Evolutionary conservation across 1,139 yeast genomes (phyloP), one percentile per base, ranked within the genome.

Genomic region (Lizanozyma gosingica): DNA sequence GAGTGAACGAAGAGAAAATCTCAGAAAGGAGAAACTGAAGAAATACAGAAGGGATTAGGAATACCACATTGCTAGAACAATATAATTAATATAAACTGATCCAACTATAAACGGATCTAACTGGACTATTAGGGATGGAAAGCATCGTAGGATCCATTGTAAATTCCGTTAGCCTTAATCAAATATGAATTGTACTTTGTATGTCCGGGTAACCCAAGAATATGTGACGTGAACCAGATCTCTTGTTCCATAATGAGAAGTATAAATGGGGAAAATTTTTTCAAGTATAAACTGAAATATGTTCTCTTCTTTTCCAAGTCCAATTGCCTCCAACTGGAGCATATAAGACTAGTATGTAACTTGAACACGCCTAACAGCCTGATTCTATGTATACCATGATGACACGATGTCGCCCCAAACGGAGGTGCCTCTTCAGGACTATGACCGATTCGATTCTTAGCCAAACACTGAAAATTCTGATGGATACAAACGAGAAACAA

Each of bases 1-100:
- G 60, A 68, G 73, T 15, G 95, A 86, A 59, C 74, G 96, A 63
- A 78, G 77, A 53, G 74, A 68, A 27, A 83, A 83, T 50, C 76
- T 73, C 44, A 59, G 76, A 45, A 86, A 84, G 62, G 86, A 73
- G 45, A 66, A 65, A 47, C 43, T 56, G 41, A 54, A 70, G 48
- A 60, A 50, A 15, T 22, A 22, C 29, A 22, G 29, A 22, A 22
- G 29, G 11, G 29, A 22, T 22, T 22, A 22, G 11, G 29, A n/a
- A n/a, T n/a, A n/a, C n/a, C n/a, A n/a, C n/a, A n/a, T n/a, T n/a
- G n/a, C n/a, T n/a, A n/a, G n/a, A n/a, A n/a, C n/a, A n/a, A n/a
- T n/a, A n/a, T n/a, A n/a, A n/a, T n/a, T n/a, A n/a, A n/a, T n/a
- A n/a, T n/a, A n/a, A n/a, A n/a, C n/a, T n/a, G n/a, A n/a, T n/a